Evolutionary conservation across 495 filamentous ascomycete species (phyloP).

Genomic region (Aspergillus kassunensis): DNA sequence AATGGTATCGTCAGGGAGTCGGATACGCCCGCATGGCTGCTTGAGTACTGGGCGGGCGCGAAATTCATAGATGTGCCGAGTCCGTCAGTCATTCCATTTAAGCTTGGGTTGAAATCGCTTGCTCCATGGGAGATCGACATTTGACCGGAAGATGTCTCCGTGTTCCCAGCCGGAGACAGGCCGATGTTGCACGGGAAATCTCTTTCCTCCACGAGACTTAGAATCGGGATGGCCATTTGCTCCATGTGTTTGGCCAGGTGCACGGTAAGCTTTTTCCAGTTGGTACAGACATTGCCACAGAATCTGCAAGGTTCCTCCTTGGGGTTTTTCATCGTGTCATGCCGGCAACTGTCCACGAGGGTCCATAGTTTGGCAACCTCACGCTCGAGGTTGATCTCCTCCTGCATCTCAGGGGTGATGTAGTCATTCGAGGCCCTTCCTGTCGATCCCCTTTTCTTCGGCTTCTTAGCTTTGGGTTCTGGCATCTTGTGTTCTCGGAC

Average conservation of each 20-base stretch:
- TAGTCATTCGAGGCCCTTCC: slow-evolving; percentile 17
- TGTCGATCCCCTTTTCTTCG: slow-evolving; percentile 32
- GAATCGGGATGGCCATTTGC: slow-evolving; percentile 80
- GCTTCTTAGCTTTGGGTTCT: slow-evolving; percentile 61
- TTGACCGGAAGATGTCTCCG: slow-evolving; percentile 9
- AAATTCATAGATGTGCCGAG: slow-evolving; percentile 11
- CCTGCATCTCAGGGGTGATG: slow-evolving; percentile 45
- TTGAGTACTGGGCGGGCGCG: slow-evolving; percentile 21
- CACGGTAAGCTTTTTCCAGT: slow-evolving; percentile 92
- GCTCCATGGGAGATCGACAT: slow-evolving; percentile 8
- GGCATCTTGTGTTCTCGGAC: slow-evolving; percentile 88
- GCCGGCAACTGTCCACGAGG: slow-evolving; percentile 75
- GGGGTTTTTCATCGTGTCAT: slow-evolving; percentile 61
- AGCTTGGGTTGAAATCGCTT: slow-evolving; percentile 4
- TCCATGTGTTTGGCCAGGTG: slow-evolving; percentile 98
- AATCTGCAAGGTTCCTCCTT: slow-evolving; percentile 86
- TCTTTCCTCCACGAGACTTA: slow-evolving; percentile 59
- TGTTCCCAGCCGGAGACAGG: slow-evolving; percentile 7
- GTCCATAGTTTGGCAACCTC: slow-evolving; percentile 63
- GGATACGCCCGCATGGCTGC: slow-evolving; percentile 14
- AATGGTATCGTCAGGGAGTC: slow-evolving; percentile 12
- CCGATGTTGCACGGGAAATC: slow-evolving; percentile 16
- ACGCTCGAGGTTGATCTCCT: slow-evolving; percentile 47
- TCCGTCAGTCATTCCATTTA: slow-evolving; percentile 6
- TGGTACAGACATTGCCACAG: slow-evolving; percentile 75